Evolutionary conservation across 768 basidiomycete genomes (phyloP).

Genomic region (Asterophora parasitica): DNA sequence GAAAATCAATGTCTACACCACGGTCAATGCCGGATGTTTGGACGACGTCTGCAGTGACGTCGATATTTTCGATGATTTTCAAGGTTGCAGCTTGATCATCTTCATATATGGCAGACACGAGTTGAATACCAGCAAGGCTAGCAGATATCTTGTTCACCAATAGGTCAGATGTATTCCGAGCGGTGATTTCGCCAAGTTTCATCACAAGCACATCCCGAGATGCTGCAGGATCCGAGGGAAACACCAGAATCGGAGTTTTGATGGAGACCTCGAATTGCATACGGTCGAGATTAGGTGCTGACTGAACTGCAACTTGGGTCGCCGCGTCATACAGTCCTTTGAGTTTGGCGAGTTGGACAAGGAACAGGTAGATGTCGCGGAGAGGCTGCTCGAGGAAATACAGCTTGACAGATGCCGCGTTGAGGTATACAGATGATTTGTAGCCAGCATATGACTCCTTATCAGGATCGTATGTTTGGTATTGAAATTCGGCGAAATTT

Average conservation of each 20-base stretch:
- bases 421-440: conserved; percentile 77
- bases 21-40: conserved; percentile 59
- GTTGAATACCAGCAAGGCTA: conserved; percentile 76
- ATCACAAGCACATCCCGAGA: conserved; percentile 71
- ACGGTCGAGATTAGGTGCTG: conserved; percentile 86
- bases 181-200: conserved; percentile 84
- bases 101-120: conserved; percentile 63
- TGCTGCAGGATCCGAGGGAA: conserved; percentile 63
- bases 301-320: conserved; percentile 86
- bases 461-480: conserved; percentile 82
- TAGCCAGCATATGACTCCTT: conserved; percentile 70
- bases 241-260: conserved; percentile 87
- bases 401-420: conserved; percentile 85
- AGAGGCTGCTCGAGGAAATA: conserved; percentile 89
- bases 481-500: conserved; percentile 90
- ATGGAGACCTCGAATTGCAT: conserved; percentile 92
- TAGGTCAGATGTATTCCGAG: conserved; percentile 67
- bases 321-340: conserved; percentile 95
- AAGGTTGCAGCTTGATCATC: conserved; percentile 48
- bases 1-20: conserved; percentile 43
- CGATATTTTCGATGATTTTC: conserved; percentile 91
- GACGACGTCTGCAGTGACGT: conserved; percentile 61
- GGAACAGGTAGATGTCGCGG: conserved; percentile 80
- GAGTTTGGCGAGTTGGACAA: conserved; percentile 80
- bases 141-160: conserved; percentile 60